Evolutionary conservation across 345 rosid species (phyloP), one percentile per base, ranked within the genome.

Genomic region (Litchi chinensis): DNA sequence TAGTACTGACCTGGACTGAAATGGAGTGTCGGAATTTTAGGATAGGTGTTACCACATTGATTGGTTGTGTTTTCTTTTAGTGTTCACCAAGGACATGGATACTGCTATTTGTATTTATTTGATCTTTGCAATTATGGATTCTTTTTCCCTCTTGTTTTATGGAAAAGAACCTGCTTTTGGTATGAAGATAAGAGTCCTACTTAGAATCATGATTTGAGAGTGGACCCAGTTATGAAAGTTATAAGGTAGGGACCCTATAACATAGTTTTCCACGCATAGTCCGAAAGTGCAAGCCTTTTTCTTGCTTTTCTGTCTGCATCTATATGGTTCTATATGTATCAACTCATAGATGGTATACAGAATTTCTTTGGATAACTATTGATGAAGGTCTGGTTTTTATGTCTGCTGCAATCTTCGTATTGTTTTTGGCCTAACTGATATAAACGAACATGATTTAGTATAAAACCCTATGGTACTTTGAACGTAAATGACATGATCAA

Each of bases 81-180:
- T n/a, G 65, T 72, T 57, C 65, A 37, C 48, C 32, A 2, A 16
- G 46, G 18, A 28, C 10, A 39, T 22, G 26, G 37, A n/a, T n/a
- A 6, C 44, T 28, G 65, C 28, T 60, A 24, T 60, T 60, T 19
- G 13, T 60, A 22, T 60, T 28, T 71, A 32, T 71, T 71, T 54
- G 64, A 54, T 60, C 26, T 54, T 21, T 6, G 41, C 26, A 50
- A 70, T 54, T 71, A 32, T 22, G 64, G 64, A 16, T 16, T 50
- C 13, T 11, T n/a, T 43, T 4, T 43, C 16, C n/a, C 44, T 71
- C 8, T 28, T 40, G 40, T 32, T 10, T 32, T 6, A 54, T 32
- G 44, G 28, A 39, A 72, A 32, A 72, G 10, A 72, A 37, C 21
- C 32, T 39, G 62, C 41, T 70, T 71, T 56, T 56, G 48, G 65